These are phyloP conservation scores for Kwoniella pini DNA, from an alignment of 768 basidiomycete genomes.

Conservation along the genomic window DNA sequence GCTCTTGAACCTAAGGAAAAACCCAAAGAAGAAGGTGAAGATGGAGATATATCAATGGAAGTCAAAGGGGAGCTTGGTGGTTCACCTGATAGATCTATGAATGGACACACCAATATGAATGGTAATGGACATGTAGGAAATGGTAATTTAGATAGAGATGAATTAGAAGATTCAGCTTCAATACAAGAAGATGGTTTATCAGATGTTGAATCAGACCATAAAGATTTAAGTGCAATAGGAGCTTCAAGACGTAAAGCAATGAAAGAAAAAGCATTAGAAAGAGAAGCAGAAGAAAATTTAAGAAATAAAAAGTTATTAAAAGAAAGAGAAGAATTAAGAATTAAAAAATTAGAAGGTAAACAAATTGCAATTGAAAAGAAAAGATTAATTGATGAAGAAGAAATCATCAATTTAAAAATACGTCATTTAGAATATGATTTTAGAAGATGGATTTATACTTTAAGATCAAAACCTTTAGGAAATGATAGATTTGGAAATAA, in stretches of 20 bases:
- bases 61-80: slow-evolving; percentile 28
- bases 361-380: slow-evolving; percentile 80
- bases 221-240: slow-evolving; percentile 20
- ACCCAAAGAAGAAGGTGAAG: slow-evolving; percentile 19
- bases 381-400: slow-evolving; percentile 82
- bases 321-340: slow-evolving; percentile 75
- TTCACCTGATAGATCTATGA: slow-evolving; percentile 27
- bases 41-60: slow-evolving; percentile 45
- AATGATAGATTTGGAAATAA: slow-evolving; percentile 91
- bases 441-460: slow-evolving; percentile 77
- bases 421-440: slow-evolving; percentile 92
- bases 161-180: slow-evolving; percentile 38
- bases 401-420: slow-evolving; percentile 74
- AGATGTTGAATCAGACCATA: slow-evolving; percentile 61
- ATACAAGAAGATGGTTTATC: slow-evolving; percentile 51
- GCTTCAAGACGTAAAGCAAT: slow-evolving; percentile 44
- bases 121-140: slow-evolving; percentile 6
- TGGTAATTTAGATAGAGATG: slow-evolving; percentile 27
- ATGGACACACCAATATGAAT: slow-evolving; percentile 21
- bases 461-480: slow-evolving; percentile 85
- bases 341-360: slow-evolving; percentile 75
- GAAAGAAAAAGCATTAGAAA: slow-evolving; percentile 37
- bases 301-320: slow-evolving; percentile 68
- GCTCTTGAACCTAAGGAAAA: slow-evolving; percentile 46
- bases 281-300: slow-evolving; percentile 57